A percentile compares a stretch with the other conserved stretches of the same genome.
phyloP scores from a whole-genome alignment of 371 early-diverging fungal genomes.

The Funneliformis caledonium region DNA sequence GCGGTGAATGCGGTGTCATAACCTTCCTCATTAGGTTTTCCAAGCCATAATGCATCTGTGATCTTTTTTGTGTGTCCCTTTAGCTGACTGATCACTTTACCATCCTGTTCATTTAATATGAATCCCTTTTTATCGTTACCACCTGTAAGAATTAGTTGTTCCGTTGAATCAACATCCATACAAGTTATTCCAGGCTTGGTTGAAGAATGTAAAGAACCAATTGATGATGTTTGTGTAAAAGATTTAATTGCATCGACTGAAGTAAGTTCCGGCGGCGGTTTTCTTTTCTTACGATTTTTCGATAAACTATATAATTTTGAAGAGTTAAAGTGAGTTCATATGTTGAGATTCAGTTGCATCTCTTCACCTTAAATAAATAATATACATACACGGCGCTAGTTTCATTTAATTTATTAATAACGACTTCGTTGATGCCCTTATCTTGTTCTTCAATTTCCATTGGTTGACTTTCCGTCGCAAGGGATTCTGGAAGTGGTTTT shows the following conservation, averaged over 20 bases:
- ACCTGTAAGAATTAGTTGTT: slow-evolving; percentile 75
- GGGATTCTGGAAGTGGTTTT: slow-evolving; percentile 29
- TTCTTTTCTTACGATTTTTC: slow-evolving; percentile 83
- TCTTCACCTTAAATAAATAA: background rate
- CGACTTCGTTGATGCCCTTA: background rate
- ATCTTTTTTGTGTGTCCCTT: slow-evolving; percentile 85
- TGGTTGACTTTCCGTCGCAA: slow-evolving; percentile 21
- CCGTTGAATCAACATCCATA: slow-evolving; percentile 66
- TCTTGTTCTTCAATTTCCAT: slow-evolving; percentile 43
- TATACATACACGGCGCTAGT: slow-evolving; percentile 34
- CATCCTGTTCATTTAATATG: slow-evolving; percentile 66
- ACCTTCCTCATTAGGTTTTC: slow-evolving; percentile 54
- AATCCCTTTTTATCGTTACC: slow-evolving; percentile 82
- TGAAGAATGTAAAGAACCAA: slow-evolving; percentile 76
- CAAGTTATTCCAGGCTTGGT: slow-evolving; percentile 80
- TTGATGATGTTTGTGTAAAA: slow-evolving; percentile 56
- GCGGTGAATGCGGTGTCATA: slow-evolving; percentile 70
- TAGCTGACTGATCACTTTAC: slow-evolving; percentile 70
- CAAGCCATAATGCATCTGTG: slow-evolving; percentile 70
- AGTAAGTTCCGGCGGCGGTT: slow-evolving; percentile 74
- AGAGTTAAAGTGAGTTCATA: background rate
- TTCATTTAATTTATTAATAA: slow-evolving; percentile 40
- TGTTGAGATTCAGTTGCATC: background rate
- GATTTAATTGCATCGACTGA: slow-evolving; percentile 69
- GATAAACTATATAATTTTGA: slow-evolving; percentile 52